These are phyloP conservation scores for Arachnomyces sp. DNA, from an alignment of 2,329 filamentous ascomycete species.

Conservation along the genomic window DNA sequence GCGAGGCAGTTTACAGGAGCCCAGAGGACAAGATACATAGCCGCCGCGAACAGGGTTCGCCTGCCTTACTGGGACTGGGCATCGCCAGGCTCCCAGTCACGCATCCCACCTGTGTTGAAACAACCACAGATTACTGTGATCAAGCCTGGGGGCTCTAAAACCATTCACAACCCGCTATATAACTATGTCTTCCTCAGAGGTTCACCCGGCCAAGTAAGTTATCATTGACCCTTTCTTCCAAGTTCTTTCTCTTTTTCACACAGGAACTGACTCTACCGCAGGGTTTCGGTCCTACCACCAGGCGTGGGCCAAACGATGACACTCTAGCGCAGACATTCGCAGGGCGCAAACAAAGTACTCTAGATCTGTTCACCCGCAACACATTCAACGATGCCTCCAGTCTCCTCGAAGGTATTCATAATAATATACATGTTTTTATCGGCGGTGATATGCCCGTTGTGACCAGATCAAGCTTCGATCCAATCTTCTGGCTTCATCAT, in stretches of 20 bases:
- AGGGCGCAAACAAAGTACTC: not conserved
- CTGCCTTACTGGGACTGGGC: slow-evolving; percentile 9
- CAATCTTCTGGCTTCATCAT: slow-evolving; percentile 15
- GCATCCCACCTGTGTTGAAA: slow-evolving; percentile 12
- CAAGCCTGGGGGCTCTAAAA: slow-evolving; percentile 8
- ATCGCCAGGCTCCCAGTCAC: not conserved
- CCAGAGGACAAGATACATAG: not conserved
- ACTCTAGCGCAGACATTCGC: not conserved
- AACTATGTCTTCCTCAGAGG: slow-evolving; percentile 4
- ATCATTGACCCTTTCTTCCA: not conserved
- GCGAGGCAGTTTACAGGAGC: slow-evolving; percentile 1
- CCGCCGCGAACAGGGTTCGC: slow-evolving; percentile 4
- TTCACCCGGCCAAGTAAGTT: not conserved
- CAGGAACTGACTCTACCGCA: not conserved
- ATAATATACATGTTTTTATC: slow-evolving; percentile 11
- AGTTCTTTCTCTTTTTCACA: not conserved
- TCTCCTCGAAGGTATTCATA: slow-evolving; percentile 12
- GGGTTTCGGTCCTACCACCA: not conserved
- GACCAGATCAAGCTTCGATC: slow-evolving; percentile 9
- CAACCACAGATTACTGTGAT: slow-evolving; percentile 12
- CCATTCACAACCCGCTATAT: slow-evolving; percentile 13
- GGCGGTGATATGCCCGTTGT: slow-evolving; percentile 12
- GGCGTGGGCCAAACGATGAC: not conserved
- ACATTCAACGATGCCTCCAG: not conserved
- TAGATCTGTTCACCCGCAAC: not conserved